Conservation (phyloP, 176 grass and related monocot genomes). For the Carex myosuroides region DNA sequence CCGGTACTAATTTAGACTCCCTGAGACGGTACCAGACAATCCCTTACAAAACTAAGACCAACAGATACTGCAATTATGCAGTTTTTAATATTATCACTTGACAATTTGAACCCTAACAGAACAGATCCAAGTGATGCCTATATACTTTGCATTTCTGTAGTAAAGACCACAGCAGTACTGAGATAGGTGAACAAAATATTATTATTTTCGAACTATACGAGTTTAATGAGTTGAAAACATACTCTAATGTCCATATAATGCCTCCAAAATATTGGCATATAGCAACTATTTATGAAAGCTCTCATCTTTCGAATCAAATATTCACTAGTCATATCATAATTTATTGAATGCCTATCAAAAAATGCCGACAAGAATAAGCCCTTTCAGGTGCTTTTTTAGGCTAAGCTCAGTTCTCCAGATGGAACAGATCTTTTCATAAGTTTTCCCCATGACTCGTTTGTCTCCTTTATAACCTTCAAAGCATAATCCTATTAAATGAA, state of each 20-base stretch:
- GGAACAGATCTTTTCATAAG: constrained; percentile 87
- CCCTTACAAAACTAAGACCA: neutral
- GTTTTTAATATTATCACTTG: neutral
- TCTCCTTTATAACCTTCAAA: constrained; percentile 88
- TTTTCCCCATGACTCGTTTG: constrained; percentile 90
- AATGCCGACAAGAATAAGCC: neutral
- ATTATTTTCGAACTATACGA: neutral
- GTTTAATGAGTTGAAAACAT: neutral
- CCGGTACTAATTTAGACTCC: neutral
- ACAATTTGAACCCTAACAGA: neutral
- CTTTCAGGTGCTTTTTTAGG: constrained; percentile 27
- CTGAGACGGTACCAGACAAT: neutral
- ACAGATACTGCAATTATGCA: neutral
- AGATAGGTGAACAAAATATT: neutral
- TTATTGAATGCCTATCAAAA: neutral
- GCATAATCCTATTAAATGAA: constrained; percentile 62
- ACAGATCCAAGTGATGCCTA: neutral
- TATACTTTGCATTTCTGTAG: neutral
- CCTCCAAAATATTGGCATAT: neutral
- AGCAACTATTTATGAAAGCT: neutral
- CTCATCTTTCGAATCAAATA: neutral
- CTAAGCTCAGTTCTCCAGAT: constrained; percentile 82
- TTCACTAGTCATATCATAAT: constrained; percentile 9
- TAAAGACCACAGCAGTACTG: neutral
- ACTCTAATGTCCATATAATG: neutral